Base-by-base conservation (phyloP, 2,329 filamentous ascomycete genomes). In the Microcyclosporella mali region DNA sequence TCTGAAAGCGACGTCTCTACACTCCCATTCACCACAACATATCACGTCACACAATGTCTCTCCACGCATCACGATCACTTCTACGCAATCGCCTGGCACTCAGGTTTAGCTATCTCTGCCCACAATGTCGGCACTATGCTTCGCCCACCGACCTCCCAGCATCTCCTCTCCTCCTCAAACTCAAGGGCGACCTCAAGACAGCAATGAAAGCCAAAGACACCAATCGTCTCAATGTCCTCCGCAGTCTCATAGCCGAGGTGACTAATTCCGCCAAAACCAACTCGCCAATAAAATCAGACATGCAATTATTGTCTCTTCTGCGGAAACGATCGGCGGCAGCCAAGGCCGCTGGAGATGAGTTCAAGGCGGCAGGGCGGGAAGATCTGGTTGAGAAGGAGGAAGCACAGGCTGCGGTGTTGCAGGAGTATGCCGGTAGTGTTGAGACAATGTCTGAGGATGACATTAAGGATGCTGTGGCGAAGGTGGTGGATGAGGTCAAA, bases 221-320 rank as follows among this genome's bases (percentile, higher is more conserved):
- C 18, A 69, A 77, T 18, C 79, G 82, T 2, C 77, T 89, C 18
- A 69, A 75, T 30, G 84, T 86, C 29, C 73, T 90, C 37, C 82
- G 85, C 53, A 65, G 73, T 31, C 68, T 89, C 49, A 74, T 89
- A 51, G 73, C 83, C 25, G 77, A 83, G 49, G 79, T 84, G 48
- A 80, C 82, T 55, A 89, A 88, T 65, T 81, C 83, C 27, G 82
- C 80, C 61, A 89, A 89, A 67, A 87, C 84, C 11, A 60, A 73
- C 30, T 71, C 69, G 30, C 85, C 85, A n/a, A 78, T 89, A 58
- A 71, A 69, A 41, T 85, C 79, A 16, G 84, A 90, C 63, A 73
- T 76, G 50, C 78, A 84, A 57, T 72, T 90, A 42, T 76, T 88
- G 19, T 68, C 72, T 6, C 70, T 89, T 37, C 73, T 92, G 43